Base-by-base conservation (phyloP, 2,329 filamentous ascomycete genomes). In the Talaromyces pinophilus region DNA sequence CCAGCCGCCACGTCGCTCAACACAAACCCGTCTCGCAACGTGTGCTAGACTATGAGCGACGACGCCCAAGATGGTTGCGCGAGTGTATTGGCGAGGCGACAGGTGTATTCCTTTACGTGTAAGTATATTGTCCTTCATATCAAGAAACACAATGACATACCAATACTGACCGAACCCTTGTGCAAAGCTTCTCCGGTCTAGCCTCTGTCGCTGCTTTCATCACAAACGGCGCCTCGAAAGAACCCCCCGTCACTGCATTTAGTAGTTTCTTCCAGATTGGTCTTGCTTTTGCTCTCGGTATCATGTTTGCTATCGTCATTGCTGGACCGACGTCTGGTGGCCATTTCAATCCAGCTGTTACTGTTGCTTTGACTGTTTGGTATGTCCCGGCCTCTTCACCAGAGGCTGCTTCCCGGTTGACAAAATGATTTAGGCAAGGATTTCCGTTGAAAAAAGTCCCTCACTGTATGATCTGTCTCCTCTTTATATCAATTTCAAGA, bases 231-330 rank as follows among this genome's bases (percentile, higher is more conserved):
- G 76, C 42, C n/a, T 50, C 65, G 5, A 28, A 25, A 72, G 5
- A 74, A 78, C 40, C 77, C 79, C 17, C 65, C 73, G 69, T 73
- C 13, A 66, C 71, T 1, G 77, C 76, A 2, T 84, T 82, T 66
- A 83, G 85, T n/a, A 83, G 79, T 69, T 69, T 87, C 35, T 84
- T 87, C 70, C 82, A 85, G 68, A 83, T 87, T 64, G 85, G 85
- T 19, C 83, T 80, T 73, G 84, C 83, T 2, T 87, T 85, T 71
- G 84, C 83, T 5, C 72, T 87, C 17, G 85, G 86, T 3, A 86
- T 87, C 70, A 83, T 84, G 15, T 85, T 87, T 69, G 85, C 85
- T 54, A 86, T 87, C 73, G 86, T 87, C 64, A 83, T 81, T 42
- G 86, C 84, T 69, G 85, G 79, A 5, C 76, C 84, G 1, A 84